Percentiles rank a stretch among this genome's conserved stretches.
These are phyloP conservation scores for Nemania sp. DNA, from an alignment of 2,329 filamentous ascomycete genomes.

Conservation along the genomic window DNA sequence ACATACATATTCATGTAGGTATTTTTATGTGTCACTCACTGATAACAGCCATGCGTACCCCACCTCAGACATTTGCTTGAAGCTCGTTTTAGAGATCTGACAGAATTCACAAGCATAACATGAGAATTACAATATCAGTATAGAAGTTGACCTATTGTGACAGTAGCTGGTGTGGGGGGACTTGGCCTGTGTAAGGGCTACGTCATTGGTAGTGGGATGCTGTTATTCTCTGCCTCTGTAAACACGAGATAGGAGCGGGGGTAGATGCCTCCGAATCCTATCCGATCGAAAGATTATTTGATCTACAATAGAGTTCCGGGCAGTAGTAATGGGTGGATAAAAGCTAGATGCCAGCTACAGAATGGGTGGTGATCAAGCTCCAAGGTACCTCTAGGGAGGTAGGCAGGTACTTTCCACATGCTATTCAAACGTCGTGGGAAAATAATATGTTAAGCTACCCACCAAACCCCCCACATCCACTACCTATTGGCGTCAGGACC, in stretches of 20 bases:
- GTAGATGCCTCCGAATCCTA: slow-evolving; percentile 22
- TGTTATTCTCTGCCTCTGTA: slow-evolving; percentile 13
- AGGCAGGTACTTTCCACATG: not conserved
- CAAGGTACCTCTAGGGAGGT: not conserved
- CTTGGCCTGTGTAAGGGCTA: slow-evolving; percentile 12
- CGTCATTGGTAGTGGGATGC: slow-evolving; percentile 34
- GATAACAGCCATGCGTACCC: slow-evolving; percentile 7
- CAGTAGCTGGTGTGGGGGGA: slow-evolving; percentile 20
- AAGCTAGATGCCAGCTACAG: not conserved
- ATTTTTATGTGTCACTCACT: slow-evolving; percentile 12
- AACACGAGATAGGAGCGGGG: slow-evolving; percentile 24
- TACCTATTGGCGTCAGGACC: not conserved
- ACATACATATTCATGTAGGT: not conserved
- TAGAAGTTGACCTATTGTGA: slow-evolving; percentile 10
- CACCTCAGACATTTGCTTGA: not conserved
- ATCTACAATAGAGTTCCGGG: not conserved
- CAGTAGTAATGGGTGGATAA: not conserved
- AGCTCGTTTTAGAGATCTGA: too few relatives aligned
- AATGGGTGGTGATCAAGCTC: not conserved
- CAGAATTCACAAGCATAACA: not conserved
- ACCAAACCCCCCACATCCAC: not conserved
- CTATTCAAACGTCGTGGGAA: too few relatives aligned
- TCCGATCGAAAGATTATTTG: slow-evolving; percentile 13
- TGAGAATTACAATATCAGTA: not conserved
- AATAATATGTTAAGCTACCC: not conserved